phyloP scores from a whole-genome alignment of 768 basidiomycete genomes.

The Pleurotus cornucopiae region DNA sequence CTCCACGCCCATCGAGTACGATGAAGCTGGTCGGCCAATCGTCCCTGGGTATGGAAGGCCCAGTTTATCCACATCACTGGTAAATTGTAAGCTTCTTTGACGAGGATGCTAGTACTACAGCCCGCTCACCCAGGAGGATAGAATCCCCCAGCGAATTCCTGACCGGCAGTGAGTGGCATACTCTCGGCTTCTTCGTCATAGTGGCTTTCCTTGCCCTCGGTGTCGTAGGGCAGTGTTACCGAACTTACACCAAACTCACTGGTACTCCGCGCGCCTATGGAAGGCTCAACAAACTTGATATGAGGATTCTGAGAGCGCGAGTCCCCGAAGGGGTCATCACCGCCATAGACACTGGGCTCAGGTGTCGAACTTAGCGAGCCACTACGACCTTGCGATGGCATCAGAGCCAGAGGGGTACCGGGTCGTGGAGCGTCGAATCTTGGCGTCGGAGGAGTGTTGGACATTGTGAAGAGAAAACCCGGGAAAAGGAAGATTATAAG shows the following conservation, averaged over 20 bases:
- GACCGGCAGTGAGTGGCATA: conserved; percentile 1
- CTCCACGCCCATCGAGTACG: neutral
- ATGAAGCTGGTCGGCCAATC: conserved; percentile 1
- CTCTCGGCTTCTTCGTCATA: conserved; percentile 1
- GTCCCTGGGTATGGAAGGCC: neutral
- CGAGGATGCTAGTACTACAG: neutral
- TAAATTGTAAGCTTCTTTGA: neutral
- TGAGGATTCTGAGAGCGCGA: neutral
- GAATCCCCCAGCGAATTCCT: conserved; percentile 5
- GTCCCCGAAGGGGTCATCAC: conserved; percentile 3
- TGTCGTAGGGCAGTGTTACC: neutral
- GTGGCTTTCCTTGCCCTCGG: neutral
- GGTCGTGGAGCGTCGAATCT: conserved; percentile 1
- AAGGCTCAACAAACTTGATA: conserved; percentile 5
- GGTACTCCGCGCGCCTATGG: neutral
- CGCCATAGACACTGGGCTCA: conserved; percentile 1
- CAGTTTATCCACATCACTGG: conserved; percentile 8
- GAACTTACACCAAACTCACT: conserved; percentile 3
- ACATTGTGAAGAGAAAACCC: neutral
- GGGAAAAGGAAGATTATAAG: neutral
- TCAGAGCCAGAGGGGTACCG: neutral
- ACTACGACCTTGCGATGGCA: conserved; percentile 1
- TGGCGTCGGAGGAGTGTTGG: conserved; percentile 2
- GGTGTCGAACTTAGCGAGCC: neutral
- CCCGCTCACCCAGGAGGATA: conserved; percentile 1